Evolutionary conservation across 441 rosid genomes (phyloP).

Genomic region (Daphne laureola): DNA sequence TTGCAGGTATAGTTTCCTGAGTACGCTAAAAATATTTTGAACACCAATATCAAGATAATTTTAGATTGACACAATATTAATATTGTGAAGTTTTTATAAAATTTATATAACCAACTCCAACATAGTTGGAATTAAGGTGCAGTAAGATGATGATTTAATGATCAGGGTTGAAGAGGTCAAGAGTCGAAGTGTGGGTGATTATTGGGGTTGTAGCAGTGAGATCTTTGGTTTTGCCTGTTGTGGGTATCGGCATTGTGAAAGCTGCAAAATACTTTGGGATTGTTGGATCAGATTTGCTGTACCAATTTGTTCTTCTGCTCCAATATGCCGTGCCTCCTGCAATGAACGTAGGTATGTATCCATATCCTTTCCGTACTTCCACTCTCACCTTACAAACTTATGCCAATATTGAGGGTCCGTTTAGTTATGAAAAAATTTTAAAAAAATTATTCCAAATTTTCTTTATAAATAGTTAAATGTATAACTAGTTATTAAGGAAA

Average conservation of each 20-base stretch:
- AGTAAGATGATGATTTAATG: too few relatives aligned
- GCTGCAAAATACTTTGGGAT: conserved; percentile 21
- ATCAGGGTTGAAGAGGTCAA: conserved; percentile 23
- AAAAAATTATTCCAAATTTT: too few relatives aligned
- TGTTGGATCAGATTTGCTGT: conserved; percentile 22
- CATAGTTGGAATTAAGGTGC: background rate
- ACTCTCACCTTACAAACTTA: too few relatives aligned
- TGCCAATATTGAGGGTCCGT: too few relatives aligned
- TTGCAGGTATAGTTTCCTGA: conserved; percentile 11
- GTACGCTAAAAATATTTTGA: too few relatives aligned
- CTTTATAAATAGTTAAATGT: too few relatives aligned
- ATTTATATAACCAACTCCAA: background rate
- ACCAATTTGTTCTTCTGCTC: conserved; percentile 28
- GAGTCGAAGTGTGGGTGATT: conserved; percentile 5
- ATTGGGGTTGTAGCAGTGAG: conserved; percentile 22
- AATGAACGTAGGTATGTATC: conserved; percentile 18
- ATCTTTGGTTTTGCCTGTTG: conserved; percentile 17
- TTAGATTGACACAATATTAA: too few relatives aligned
- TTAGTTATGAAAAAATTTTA: too few relatives aligned
- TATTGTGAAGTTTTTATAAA: too few relatives aligned
- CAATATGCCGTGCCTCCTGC: conserved; percentile 32
- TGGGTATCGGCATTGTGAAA: conserved; percentile 24
- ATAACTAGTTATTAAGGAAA: too few relatives aligned
- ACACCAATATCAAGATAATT: too few relatives aligned
- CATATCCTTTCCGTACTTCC: background rate